phyloP scores from a whole-genome alignment of 139 green algal species.

The Coccomyxa sp. region DNA sequence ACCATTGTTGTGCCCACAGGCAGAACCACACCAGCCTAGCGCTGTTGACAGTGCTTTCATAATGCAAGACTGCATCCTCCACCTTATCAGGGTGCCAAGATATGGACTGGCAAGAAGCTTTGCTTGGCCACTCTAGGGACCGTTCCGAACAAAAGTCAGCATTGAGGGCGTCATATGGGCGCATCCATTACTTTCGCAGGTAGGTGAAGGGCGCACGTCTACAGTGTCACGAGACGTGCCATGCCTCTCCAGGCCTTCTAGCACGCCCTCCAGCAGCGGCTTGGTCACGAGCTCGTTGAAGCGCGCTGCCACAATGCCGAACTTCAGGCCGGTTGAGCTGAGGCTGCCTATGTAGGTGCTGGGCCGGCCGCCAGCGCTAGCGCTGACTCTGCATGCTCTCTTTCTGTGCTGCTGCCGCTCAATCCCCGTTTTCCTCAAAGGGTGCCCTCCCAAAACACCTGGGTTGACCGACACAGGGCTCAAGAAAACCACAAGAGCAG shows the following conservation, averaged over 20 bases:
- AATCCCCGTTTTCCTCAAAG: background rate
- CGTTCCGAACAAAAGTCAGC: no score
- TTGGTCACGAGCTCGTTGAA: constrained; percentile 98
- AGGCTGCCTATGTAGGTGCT: constrained; percentile 26
- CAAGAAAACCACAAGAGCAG: no score
- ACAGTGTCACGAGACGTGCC: constrained; percentile 25
- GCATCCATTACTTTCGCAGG: no score
- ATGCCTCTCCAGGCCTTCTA: constrained; percentile 72
- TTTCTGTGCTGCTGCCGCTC: background rate
- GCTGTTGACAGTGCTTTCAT: no score
- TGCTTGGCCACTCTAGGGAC: no score
- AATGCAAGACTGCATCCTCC: no score
- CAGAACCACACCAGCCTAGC: no score
- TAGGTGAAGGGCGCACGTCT: no score
- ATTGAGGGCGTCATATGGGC: no score
- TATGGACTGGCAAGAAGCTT: no score
- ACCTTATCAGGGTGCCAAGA: no score
- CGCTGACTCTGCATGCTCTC: background rate
- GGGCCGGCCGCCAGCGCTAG: background rate
- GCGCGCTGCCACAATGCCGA: constrained; percentile 76
- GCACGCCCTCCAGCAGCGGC: constrained; percentile 75
- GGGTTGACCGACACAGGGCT: background rate
- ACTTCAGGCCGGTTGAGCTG: constrained; percentile 27
- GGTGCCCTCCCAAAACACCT: background rate
- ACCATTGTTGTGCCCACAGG: no score